A percentile compares a stretch with the other conserved stretches of the same genome.
Conservation (phyloP, 805 yeast genomes). For the Schizosaccharomyces cryophilus region DNA sequence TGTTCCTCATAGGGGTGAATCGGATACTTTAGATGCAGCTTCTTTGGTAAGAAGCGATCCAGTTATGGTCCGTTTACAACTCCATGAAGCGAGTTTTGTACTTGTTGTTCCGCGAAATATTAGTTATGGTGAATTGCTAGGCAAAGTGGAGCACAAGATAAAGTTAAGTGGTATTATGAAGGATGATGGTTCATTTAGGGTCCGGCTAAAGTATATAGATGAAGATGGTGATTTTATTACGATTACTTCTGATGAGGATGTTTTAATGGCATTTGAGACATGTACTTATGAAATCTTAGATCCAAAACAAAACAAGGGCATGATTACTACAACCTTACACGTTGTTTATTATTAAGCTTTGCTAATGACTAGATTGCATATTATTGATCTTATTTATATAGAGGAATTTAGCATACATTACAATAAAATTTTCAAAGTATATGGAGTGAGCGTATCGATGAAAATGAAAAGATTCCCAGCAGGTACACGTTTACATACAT, state of each 20-base stretch:
- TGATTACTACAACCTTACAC: background rate
- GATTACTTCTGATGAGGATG: slow-evolving; percentile 66
- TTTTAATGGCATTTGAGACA: slow-evolving; percentile 54
- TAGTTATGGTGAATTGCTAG: slow-evolving; percentile 27
- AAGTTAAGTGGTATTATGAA: slow-evolving; percentile 26
- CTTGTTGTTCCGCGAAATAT: slow-evolving; percentile 34
- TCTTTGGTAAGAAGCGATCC: no score
- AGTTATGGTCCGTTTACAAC: slow-evolving; percentile 15
- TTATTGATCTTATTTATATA: background rate
- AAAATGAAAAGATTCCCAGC: background rate
- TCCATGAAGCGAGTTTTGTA: slow-evolving; percentile 26
- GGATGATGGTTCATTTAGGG: slow-evolving; percentile 5
- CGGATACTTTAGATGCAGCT: no score
- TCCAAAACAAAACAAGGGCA: background rate
- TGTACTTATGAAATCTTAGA: background rate
- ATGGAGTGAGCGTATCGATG: background rate
- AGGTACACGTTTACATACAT: no score
- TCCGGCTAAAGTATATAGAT: slow-evolving; percentile 55
- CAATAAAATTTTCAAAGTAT: background rate
- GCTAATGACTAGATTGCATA: background rate
- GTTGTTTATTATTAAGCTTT: background rate
- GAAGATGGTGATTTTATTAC: slow-evolving; percentile 89
- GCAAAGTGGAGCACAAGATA: slow-evolving; percentile 33
- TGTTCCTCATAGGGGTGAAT: no score
- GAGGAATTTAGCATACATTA: background rate